Conservation (phyloP, 305 asterid species). For the Fraxinus nigra region DNA sequence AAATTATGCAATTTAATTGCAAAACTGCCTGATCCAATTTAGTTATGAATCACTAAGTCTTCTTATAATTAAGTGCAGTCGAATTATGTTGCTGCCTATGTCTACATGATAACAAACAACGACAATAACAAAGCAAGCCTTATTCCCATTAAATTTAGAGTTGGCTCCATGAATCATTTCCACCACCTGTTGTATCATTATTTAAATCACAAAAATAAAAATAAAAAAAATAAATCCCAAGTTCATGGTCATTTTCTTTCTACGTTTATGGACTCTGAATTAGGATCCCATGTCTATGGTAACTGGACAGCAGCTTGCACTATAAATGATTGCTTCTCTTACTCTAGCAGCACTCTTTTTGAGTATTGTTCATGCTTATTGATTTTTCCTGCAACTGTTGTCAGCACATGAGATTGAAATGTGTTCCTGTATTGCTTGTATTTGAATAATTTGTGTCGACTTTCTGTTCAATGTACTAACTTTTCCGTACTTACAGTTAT, state of each 20-base stretch:
- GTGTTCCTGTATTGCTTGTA: background rate
- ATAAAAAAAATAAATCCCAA: background rate
- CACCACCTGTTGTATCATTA: background rate
- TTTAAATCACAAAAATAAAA: background rate
- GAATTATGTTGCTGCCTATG: background rate
- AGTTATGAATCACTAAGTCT: background rate
- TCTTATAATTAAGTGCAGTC: background rate
- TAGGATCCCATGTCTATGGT: background rate
- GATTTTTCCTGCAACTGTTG: background rate
- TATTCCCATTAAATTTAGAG: background rate
- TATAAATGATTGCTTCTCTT: background rate
- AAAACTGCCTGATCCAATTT: background rate
- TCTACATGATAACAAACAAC: background rate
- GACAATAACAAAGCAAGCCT: background rate
- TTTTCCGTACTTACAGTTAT: background rate
- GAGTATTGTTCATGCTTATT: background rate
- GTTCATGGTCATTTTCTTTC: background rate
- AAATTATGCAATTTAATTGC: background rate
- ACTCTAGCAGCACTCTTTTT: background rate
- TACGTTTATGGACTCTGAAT: background rate
- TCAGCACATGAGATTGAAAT: background rate
- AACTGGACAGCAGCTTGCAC: background rate
- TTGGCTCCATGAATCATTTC: background rate
- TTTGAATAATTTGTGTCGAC: background rate
- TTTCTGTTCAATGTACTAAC: background rate